A percentile compares a stretch with the other conserved stretches of the same genome.
Evolutionary conservation across 148 eudicot genomes (phyloP).

Genomic region (Chenopodium formosanum): DNA sequence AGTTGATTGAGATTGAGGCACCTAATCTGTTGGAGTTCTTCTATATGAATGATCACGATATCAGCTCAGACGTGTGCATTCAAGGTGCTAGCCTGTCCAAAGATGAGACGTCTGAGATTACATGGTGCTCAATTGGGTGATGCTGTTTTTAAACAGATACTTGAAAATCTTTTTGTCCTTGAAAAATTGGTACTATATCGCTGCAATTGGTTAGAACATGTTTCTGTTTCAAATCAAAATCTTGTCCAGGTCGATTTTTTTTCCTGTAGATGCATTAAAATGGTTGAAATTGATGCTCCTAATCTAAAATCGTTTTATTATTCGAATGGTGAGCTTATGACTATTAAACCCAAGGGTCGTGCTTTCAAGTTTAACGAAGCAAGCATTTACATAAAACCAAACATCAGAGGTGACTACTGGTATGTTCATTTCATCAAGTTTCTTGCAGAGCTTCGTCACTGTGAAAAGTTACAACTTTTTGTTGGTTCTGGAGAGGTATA

Average conservation of each 20-base stretch:
- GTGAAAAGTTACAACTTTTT: not conserved
- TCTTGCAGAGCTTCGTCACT: slow-evolving; percentile 15
- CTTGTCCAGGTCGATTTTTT: not conserved
- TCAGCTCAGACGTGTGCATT: too few relatives aligned
- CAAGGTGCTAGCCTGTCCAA: too few relatives aligned
- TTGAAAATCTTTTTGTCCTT: not conserved
- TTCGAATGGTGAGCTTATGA: not conserved
- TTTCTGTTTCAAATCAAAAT: not conserved
- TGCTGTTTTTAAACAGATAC: too few relatives aligned
- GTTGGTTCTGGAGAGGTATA: slow-evolving; percentile 17
- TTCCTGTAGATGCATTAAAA: too few relatives aligned
- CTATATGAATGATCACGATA: too few relatives aligned
- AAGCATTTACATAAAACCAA: slow-evolving; percentile 6
- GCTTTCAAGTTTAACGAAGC: slow-evolving; percentile 1
- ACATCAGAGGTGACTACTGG: slow-evolving; percentile 2
- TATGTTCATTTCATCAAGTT: slow-evolving; percentile 2
- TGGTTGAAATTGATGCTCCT: too few relatives aligned
- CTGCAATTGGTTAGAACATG: not conserved
- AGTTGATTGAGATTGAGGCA: too few relatives aligned
- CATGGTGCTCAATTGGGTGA: too few relatives aligned
- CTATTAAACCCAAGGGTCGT: not conserved
- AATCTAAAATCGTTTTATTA: too few relatives aligned
- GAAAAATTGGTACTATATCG: not conserved
- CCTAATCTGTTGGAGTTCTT: too few relatives aligned
- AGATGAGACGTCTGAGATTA: too few relatives aligned